Base-by-base conservation (phyloP, 2,329 filamentous ascomycete species). In the Neopestalotiopsis sp. region DNA sequence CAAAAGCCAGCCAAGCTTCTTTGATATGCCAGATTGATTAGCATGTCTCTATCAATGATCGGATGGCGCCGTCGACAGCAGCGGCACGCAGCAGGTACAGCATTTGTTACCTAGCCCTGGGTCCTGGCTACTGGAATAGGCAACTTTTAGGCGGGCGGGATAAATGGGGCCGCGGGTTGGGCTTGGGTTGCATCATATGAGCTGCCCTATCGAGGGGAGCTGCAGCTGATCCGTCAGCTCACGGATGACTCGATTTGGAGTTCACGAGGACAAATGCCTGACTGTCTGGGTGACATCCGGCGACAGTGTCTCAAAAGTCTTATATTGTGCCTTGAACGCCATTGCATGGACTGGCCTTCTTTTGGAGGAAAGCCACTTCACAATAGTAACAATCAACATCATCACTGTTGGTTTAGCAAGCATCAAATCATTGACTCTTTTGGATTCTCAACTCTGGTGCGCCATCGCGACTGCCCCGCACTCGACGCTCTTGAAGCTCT, bases 101-200 rank as follows among this genome's bases (percentile, higher is more conserved):
- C 45, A 53, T 3, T 7, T 53, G 9, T 53, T n/a, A 20, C n/a
- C 17, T 17, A n/a, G 45, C n/a, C n/a, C 14, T 53, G 45, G 17
- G 45, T n/a, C 45, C 45, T 53, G 45, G 45, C 45, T 53, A 53
- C 45, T 53, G n/a, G 9, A 53, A 53, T 53, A 53, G 45, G 45
- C 45, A 53, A 53, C 17, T 53, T 53, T 53, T 53, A 53, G 45
- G 45, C 45, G 17, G 45, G 45, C 45, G 45, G 45, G 45, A 53
- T 53, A 24, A 53, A 64, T 64, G 62, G 62, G 62, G 62, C 62
- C 24, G 62, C n/a, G 20, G 32, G 57, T 34, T 53, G 32, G 40
- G 62, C 62, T 64, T 49, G 14, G 45, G 32, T 64, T 64, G 62
- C 62, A 64, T 64, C 62, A 64, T 64, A 53, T 53, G 45, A 53